Base-by-base conservation (phyloP, 495 filamentous ascomycete species). In the Aspergillus sclerotioniger region DNA sequence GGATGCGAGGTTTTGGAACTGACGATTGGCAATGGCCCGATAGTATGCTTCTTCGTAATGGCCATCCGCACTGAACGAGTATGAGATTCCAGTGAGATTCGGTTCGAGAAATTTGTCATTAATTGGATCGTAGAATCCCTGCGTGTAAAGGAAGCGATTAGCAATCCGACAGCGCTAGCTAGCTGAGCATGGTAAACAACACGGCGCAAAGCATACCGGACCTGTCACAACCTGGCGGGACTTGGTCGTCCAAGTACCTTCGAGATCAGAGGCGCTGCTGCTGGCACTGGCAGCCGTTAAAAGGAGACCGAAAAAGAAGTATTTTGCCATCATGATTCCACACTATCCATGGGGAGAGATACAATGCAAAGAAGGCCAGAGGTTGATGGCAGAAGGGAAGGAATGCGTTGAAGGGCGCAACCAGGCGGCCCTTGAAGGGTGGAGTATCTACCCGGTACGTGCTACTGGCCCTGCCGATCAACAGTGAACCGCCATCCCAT, bases 201-300 rank as follows among this genome's bases (percentile, higher is more conserved):
- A 16, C 32, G 19, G 17, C 29, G 29, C 17, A 47, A 50, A 53
- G 49, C 70, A 60, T 85, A 90, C 89, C 48, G 89, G 85, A 33
- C 89, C 89, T 8, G 89, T 92, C 33, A 90, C 64, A 29, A 89
- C 88, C 32, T 82, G 80, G 61, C 80, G 81, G 39, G 87, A 89
- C 72, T 92, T 92, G 25, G 85, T 87, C 6, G 85, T 84, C 89
- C 89, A 92, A 54, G 89, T 92, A 48, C 89, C 89, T 20, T 83
- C 79, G 31, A 91, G 73, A 54, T 84, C 70, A 44, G 68, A 68
- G 8, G 72, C 67, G 56, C 67, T 75, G 17, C 67, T 63, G 29
- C 65, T 63, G n/a, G 60, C 63, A 50, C 66, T 62, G 45, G 69
- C 75, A 15, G 65, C 70, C 17, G 67, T 62, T 7, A 52, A 58